Evolutionary conservation across 768 basidiomycete genomes (phyloP).

Genomic region (Leucocoprinus birnbaumii): DNA sequence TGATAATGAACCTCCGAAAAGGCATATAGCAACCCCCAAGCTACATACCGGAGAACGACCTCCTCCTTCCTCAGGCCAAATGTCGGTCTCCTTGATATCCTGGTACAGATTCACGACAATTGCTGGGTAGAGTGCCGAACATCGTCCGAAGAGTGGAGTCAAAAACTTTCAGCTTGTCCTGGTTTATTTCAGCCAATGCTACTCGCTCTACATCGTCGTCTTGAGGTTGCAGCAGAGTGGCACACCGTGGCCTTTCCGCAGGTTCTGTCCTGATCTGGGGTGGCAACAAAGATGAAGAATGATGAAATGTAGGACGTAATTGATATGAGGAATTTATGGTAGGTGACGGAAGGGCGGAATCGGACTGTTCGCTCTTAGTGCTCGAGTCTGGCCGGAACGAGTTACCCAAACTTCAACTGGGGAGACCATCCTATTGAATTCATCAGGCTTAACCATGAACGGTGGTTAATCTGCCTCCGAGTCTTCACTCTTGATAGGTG

Average conservation of each 20-base stretch:
- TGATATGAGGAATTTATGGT: too few relatives aligned
- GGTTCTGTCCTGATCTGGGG: too few relatives aligned
- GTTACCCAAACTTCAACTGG: too few relatives aligned
- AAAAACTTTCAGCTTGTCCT: neutral
- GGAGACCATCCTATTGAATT: too few relatives aligned
- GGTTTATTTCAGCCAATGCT: neutral
- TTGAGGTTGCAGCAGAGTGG: neutral
- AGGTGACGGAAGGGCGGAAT: too few relatives aligned
- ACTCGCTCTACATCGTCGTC: neutral
- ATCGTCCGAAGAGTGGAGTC: conserved; percentile 1
- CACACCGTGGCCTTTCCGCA: too few relatives aligned
- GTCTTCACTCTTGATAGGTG: neutral
- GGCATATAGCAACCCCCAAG: too few relatives aligned
- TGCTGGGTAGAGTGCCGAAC: conserved; percentile 5
- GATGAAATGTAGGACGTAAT: too few relatives aligned
- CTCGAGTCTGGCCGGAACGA: too few relatives aligned
- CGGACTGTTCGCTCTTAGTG: too few relatives aligned
- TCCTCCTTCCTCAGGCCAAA: conserved; percentile 8
- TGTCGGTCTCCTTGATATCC: conserved; percentile 5
- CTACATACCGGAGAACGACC: conserved; percentile 8
- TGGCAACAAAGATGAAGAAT: too few relatives aligned
- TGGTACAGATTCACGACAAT: conserved; percentile 3
- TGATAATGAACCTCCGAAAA: neutral
- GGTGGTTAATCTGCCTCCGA: neutral
- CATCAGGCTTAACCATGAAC: too few relatives aligned